These are phyloP conservation scores for Tetrapyrgos nigripes DNA, from an alignment of 1,284 basidiomycete genomes.

Conservation along the genomic window DNA sequence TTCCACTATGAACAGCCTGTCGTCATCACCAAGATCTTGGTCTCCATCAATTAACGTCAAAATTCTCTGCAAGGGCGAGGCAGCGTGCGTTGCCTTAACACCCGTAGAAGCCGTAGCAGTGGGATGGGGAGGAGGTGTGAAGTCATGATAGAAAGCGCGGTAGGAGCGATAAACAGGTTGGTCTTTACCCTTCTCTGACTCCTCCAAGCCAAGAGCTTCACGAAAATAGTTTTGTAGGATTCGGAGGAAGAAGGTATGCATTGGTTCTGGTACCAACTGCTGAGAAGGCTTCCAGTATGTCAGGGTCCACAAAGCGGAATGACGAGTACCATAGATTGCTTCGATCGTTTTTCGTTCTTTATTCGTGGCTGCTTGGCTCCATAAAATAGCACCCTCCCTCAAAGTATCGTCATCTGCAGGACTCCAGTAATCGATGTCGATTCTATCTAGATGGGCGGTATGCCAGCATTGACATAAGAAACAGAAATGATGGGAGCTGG, in stretches of 20 bases:
- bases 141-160: neutral
- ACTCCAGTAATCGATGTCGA: slow-evolving; percentile 1
- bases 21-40: neutral
- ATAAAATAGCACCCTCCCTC: neutral
- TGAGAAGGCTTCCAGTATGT: slow-evolving; percentile 3
- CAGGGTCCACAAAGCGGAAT: slow-evolving; percentile 2
- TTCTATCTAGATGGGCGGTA: neutral
- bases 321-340: neutral
- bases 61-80: neutral
- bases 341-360: neutral
- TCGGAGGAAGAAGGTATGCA: slow-evolving; percentile 1
- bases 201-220: neutral
- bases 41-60: neutral
- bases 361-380: neutral
- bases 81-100: neutral
- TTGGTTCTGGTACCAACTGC: neutral
- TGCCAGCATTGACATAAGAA: slow-evolving; percentile 1
- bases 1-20: neutral
- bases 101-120: neutral
- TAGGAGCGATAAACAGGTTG: neutral
- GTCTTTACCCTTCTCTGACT: neutral
- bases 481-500: slow-evolving; percentile 1
- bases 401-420: neutral
- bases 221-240: slow-evolving; percentile 1
- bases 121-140: slow-evolving; percentile 1